Conservation (phyloP, 768 basidiomycete species). For the Phylloporus sp. region DNA sequence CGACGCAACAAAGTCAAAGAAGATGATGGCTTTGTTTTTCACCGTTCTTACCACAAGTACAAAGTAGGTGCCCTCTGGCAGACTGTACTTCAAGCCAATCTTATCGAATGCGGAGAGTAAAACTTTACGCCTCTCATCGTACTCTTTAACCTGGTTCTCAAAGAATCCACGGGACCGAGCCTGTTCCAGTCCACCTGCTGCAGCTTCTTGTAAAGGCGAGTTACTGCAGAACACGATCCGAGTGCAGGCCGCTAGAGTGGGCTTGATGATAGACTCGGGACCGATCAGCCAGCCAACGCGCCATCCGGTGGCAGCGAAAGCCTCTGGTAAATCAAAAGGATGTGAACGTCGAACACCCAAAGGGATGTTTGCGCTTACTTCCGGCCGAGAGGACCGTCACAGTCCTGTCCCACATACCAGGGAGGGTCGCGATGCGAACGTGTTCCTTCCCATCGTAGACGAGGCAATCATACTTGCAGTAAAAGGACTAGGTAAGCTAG, state of each 20-base stretch:
- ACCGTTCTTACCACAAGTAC: constrained; percentile 64
- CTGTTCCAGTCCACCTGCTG: constrained; percentile 83
- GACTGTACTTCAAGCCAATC: constrained; percentile 79
- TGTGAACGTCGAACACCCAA: not conserved
- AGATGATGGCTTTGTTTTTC: not conserved
- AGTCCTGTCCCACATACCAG: constrained; percentile 98
- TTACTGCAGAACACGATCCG: constrained; percentile 96
- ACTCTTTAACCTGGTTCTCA: constrained; percentile 69
- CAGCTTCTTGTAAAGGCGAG: constrained; percentile 93
- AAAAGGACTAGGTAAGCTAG: not conserved
- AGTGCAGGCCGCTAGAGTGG: constrained; percentile 86
- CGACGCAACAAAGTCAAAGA: constrained; percentile 6
- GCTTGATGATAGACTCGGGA: constrained; percentile 73
- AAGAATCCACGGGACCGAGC: constrained; percentile 73
- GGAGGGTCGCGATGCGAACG: constrained; percentile 87
- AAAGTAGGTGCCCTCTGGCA: constrained; percentile 91
- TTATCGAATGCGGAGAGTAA: constrained; percentile 76
- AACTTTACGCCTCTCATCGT: constrained; percentile 74
- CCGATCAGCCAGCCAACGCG: constrained; percentile 96
- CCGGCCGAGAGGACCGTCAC: constrained; percentile 95
- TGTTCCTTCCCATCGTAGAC: constrained; percentile 88
- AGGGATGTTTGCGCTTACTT: constrained; percentile 48
- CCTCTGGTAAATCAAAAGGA: constrained; percentile 51
- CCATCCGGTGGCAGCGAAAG: constrained; percentile 97
- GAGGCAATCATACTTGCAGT: constrained; percentile 82